Conservation (phyloP, 176 grass and related monocot genomes). For the Areca catechu region DNA sequence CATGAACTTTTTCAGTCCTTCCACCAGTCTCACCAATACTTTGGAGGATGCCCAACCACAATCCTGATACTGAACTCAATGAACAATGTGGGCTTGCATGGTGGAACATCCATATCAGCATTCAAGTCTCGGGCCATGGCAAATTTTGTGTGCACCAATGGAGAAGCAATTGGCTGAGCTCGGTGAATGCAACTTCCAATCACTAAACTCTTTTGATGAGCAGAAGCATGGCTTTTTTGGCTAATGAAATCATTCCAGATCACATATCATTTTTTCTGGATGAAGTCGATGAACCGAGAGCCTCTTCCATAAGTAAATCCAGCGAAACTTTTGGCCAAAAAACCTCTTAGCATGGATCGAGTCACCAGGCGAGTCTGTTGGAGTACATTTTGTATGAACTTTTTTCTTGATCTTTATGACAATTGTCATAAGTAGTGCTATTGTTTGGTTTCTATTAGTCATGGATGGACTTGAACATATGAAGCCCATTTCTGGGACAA, state of each 20-base stretch:
- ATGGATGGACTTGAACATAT: slow-evolving; percentile 79
- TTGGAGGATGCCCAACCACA: slow-evolving; percentile 2
- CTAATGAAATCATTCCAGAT: slow-evolving; percentile 4
- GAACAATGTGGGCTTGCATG: slow-evolving; percentile 26
- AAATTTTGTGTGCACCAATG: slow-evolving; percentile 29
- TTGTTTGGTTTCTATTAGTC: slow-evolving; percentile 25
- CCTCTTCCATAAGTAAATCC: slow-evolving; percentile 24
- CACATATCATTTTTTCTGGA: not conserved
- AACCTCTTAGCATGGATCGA: slow-evolving; percentile 69
- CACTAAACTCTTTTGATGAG: slow-evolving; percentile 33
- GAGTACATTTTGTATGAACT: no score
- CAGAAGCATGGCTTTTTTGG: not conserved
- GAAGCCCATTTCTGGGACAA: slow-evolving; percentile 94
- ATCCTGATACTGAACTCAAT: slow-evolving; percentile 10
- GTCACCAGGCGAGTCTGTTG: slow-evolving; percentile 43
- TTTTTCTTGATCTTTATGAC: no score
- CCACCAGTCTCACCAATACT: not conserved
- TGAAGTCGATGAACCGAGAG: slow-evolving; percentile 13
- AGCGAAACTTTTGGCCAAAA: slow-evolving; percentile 75
- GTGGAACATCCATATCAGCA: no score
- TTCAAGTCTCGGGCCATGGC: no score
- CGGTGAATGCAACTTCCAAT: not conserved
- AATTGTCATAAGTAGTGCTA: not conserved
- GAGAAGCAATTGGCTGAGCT: slow-evolving; percentile 20
- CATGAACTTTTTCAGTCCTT: slow-evolving; percentile 5